Evolutionary conservation across 2,329 filamentous ascomycete species (phyloP).

Genomic region (Neofusicoccum kwambonambiense): DNA sequence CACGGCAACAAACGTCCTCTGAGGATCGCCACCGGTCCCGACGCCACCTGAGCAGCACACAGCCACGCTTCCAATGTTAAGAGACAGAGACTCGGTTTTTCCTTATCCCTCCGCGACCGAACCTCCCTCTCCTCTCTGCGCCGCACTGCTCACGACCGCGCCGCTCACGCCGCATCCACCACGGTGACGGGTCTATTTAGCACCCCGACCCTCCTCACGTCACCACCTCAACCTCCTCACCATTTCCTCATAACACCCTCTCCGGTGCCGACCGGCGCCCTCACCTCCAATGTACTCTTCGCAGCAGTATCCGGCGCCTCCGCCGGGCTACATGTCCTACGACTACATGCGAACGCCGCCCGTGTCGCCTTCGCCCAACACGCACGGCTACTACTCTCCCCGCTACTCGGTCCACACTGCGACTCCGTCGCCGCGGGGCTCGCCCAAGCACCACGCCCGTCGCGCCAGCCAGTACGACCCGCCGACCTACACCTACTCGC

Average conservation of each 20-base stretch:
- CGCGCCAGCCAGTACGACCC: constrained; percentile 54
- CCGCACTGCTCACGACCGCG: constrained; percentile 24
- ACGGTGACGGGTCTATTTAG: constrained; percentile 33
- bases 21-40: constrained; percentile 6
- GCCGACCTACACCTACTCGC: constrained; percentile 45
- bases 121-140: constrained; percentile 25
- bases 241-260: constrained; percentile 12
- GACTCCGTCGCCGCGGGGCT: constrained; percentile 47
- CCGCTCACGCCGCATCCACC: constrained; percentile 29
- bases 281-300: constrained; percentile 27
- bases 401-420: constrained; percentile 49
- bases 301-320: constrained; percentile 35
- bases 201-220: background rate
- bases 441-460: constrained; percentile 48
- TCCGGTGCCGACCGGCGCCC: constrained; percentile 1
- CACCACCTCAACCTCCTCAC: background rate
- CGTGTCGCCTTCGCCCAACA: constrained; percentile 48
- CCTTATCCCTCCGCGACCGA: constrained; percentile 33
- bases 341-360: constrained; percentile 37
- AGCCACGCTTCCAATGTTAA: constrained; percentile 17
- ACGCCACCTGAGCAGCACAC: constrained; percentile 3
- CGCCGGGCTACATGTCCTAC: constrained; percentile 38
- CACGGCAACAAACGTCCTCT: background rate
- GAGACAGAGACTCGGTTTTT: constrained; percentile 21
- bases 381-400: constrained; percentile 53